Evolutionary conservation across 495 filamentous ascomycete species (phyloP).

Genomic region (Penicillium mononematosum): DNA sequence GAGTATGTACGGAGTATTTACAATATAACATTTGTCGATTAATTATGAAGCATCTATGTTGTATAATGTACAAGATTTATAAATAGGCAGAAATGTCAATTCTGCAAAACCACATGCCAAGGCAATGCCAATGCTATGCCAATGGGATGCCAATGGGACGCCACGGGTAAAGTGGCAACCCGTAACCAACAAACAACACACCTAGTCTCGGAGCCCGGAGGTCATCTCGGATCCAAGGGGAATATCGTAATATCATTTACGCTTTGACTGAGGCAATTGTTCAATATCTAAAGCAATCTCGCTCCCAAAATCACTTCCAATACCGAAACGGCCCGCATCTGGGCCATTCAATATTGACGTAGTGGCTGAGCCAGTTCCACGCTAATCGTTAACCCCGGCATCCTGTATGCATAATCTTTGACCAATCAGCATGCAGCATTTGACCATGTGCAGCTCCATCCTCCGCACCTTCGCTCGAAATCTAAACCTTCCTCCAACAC

Average conservation of each 20-base stretch:
- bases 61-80: neutral
- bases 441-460: slow-evolving; percentile 6
- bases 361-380: slow-evolving; percentile 1
- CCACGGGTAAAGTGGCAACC: neutral
- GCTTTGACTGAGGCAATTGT: neutral
- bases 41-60: neutral
- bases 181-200: neutral
- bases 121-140: neutral
- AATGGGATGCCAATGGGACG: neutral
- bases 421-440: slow-evolving; percentile 6
- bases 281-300: neutral
- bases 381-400: neutral
- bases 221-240: neutral
- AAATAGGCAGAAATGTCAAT: neutral
- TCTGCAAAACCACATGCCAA: neutral
- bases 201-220: neutral
- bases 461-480: neutral
- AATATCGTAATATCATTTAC: neutral
- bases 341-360: slow-evolving; percentile 6
- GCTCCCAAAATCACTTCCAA: neutral
- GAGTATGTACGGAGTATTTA: neutral
- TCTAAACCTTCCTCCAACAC: neutral
- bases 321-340: slow-evolving; percentile 7
- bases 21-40: neutral
- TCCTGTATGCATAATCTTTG: slow-evolving; percentile 5